Base-by-base conservation (phyloP, 1,284 basidiomycete species). In the Cryptococcus sp. region DNA sequence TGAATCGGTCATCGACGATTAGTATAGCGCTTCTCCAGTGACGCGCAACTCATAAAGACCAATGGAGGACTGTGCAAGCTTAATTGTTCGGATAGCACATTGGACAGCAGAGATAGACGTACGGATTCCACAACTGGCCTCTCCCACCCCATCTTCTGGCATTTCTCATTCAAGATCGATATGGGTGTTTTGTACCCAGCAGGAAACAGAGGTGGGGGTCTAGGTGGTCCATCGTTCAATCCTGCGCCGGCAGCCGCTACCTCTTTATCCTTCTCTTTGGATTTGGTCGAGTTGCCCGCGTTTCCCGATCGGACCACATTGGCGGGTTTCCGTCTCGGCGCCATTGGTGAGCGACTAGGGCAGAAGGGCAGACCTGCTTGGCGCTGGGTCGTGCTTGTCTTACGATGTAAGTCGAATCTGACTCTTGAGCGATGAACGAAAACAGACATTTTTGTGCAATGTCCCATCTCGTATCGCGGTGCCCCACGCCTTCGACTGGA, bases 91-190 rank as follows among this genome's bases (percentile, higher is more conserved):
- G 1, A 23, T 19, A 17, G n/a, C 46, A n/a, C 48, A 13, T 38
- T 46, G 39, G 39, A 58, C 35, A 42, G 31, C 20, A 17, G 20
- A 57, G n/a, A 15, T 8, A n/a, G 13, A 65, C 83, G 75, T 72
- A 90, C 89, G 38, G 88, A 85, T 58, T 90, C 87, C 20, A 93
- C 83, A 10, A 79, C 73, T 1, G 91, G 86, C 61, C 88, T 87
- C 59, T 91, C 89, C 91, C 90, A 94, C 1, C 88, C 89, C 58
- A 85, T 83, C 76, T 91, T 91, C 70, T 91, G 89, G 69, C 91
- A 93, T 74, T 90, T 86, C 81, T 93, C 90, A 57, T 89, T 83
- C 23, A 93, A 81, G 17, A 91, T 73, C 67, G 83, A 87, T 46
- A 90, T 71, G 3, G 91, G 91, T 56, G 84, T 87, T 78, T 93